Percentiles rank a stretch among this genome's conserved stretches.
phyloP scores from a whole-genome alignment of 306 rosid species.

The Malus sieversii region DNA sequence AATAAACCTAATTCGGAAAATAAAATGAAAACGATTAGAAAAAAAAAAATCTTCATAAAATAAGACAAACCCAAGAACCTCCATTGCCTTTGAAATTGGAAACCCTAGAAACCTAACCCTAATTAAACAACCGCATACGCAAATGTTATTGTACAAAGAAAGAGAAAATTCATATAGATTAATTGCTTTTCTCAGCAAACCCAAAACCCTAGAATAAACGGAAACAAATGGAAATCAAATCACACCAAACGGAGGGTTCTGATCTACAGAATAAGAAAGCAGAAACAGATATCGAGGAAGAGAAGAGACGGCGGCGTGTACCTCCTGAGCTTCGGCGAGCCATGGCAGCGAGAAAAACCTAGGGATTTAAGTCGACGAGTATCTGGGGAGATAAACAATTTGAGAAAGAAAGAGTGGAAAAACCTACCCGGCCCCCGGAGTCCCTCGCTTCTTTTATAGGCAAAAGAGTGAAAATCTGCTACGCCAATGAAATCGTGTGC shows the following conservation, averaged over 20 bases:
- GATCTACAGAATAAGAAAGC: background rate
- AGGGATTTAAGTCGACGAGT: constrained; percentile 12
- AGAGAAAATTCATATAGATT: background rate
- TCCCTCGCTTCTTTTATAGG: background rate
- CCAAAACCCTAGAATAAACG: constrained; percentile 23
- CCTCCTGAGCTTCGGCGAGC: constrained; percentile 50
- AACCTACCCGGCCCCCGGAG: background rate
- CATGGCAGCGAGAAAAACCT: constrained; percentile 15
- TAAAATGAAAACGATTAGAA: background rate
- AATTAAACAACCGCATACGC: no score
- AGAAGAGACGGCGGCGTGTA: background rate
- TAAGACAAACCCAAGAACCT: background rate
- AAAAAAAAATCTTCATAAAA: background rate
- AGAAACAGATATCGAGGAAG: background rate
- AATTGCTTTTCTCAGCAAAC: background rate
- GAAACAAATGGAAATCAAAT: background rate
- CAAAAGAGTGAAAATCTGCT: background rate
- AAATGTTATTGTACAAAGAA: background rate
- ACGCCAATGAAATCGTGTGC: background rate
- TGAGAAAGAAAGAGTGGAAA: background rate
- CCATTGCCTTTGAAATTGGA: background rate
- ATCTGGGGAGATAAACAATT: background rate
- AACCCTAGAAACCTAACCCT: background rate
- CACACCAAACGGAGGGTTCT: background rate
- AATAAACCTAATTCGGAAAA: background rate